A percentile compares a stretch with the other conserved stretches of the same genome.
Evolutionary conservation across 1,139 yeast species (phyloP).

Genomic region (Debaryomycetaceae sp.): DNA sequence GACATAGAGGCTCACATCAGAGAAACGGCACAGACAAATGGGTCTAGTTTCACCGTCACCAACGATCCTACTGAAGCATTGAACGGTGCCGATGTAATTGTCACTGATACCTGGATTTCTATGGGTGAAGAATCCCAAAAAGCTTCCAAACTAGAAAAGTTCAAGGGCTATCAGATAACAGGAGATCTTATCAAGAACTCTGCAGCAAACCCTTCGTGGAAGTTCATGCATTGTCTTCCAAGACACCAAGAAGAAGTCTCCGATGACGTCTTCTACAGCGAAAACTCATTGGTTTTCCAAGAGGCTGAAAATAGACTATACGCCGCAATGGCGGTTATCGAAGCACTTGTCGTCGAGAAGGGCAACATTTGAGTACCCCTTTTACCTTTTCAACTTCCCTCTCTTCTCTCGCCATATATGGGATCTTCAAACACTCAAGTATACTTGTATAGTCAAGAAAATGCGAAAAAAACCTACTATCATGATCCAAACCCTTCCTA

Average conservation of each 20-base stretch:
- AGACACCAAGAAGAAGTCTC: slow-evolving; percentile 92
- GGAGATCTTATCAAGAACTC: slow-evolving; percentile 53
- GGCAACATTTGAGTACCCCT: no score
- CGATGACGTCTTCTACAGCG: slow-evolving; percentile 87
- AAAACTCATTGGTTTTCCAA: slow-evolving; percentile 80
- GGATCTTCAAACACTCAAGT: no score
- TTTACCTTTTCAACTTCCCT: no score
- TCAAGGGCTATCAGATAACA: slow-evolving; percentile 82
- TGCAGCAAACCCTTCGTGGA: slow-evolving; percentile 67
- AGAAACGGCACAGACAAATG: slow-evolving; percentile 49
- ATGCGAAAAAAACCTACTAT: no score
- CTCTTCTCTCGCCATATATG: no score
- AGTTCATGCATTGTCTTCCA: slow-evolving; percentile 96
- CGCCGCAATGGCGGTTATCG: slow-evolving; percentile 93
- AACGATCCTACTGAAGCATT: slow-evolving; percentile 75
- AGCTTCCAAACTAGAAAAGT: slow-evolving; percentile 67
- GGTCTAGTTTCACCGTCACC: slow-evolving; percentile 57
- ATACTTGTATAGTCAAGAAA: no score
- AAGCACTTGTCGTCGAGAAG: slow-evolving; percentile 81
- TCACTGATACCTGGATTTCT: slow-evolving; percentile 97
- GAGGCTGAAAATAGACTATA: slow-evolving; percentile 96
- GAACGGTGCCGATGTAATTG: slow-evolving; percentile 71
- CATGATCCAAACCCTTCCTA: no score
- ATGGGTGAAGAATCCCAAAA: slow-evolving; percentile 95
- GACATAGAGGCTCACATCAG: slow-evolving; percentile 57